Evolutionary conservation across 129 eudicot species (phyloP), one percentile per base, ranked within the genome.

Genomic region (Centella asiatica): DNA sequence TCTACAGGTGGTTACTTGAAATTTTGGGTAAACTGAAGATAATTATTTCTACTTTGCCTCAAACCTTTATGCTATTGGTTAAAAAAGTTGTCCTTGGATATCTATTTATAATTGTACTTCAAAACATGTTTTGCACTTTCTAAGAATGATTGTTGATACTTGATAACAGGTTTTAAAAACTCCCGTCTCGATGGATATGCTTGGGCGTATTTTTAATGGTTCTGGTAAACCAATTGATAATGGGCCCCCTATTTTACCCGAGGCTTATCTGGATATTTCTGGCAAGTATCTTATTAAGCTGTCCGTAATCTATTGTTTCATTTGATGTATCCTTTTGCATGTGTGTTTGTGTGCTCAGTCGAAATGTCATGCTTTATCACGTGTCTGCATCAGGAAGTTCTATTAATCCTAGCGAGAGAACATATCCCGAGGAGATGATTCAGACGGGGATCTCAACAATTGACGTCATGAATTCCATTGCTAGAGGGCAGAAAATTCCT

Each of bases 401-500:
- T 20, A 92, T 92, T 72, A 92, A 92, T 74, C 96, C 96, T 57
- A 88, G 96, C 69, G 96, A 88, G 88, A 84, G 96, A 80, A 88
- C 96, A 33, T 92, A 92, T 64, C 99, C 99, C 8, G 99, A 92
- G 77, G 99, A 92, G 75, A 92, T 92, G 99, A 92, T 92, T 36
- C 99, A 92, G 73, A 92, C 99, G 32, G 99, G 99, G 54, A 92
- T 92, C 56, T 87, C 99, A 24, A 92, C 99, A 9, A 87, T 92
- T 70, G 99, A 92, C 75, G 99, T 92, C 65, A 92, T 92, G 99
- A 92, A 92, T 64, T 92, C 99, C 55, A 87, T 92, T 78, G 99
- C 99, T 60, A 83, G 99, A 75, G 99, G 99, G 59, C 99, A 92
- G 74, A 92, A 92, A 75, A 92, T 92, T 76, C 99, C 99, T 56